Percentiles rank a stretch among this genome's conserved stretches.
Conservation (phyloP, 2,329 filamentous ascomycete genomes). For the Sordariomycetes sp. region DNA sequence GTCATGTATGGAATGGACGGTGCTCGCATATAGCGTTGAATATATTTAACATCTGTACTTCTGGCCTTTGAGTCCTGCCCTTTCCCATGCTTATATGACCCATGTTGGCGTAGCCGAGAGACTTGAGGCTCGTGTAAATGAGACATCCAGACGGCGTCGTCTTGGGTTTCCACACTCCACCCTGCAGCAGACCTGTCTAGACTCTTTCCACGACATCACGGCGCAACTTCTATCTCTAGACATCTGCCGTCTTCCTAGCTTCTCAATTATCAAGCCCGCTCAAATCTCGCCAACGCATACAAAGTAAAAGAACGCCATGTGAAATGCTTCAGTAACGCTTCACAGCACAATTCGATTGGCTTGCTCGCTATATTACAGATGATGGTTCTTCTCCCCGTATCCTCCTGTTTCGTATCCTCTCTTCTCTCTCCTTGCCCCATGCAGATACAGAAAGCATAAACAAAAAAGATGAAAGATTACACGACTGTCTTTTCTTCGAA, state of each 20-base stretch:
- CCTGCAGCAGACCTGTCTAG: too few relatives aligned
- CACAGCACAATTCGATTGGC: not conserved
- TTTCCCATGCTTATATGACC: not conserved
- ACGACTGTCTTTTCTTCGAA: not conserved
- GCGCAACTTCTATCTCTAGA: too few relatives aligned
- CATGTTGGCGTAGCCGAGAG: too few relatives aligned
- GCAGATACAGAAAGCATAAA: not conserved
- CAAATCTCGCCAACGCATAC: not conserved
- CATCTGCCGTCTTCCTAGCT: too few relatives aligned
- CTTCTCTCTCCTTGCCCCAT: not conserved
- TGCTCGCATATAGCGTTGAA: not conserved
- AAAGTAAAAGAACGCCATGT: not conserved
- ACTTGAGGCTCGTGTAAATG: too few relatives aligned
- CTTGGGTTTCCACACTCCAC: too few relatives aligned
- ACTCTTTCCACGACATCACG: too few relatives aligned
- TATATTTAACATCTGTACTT: not conserved
- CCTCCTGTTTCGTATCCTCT: not conserved
- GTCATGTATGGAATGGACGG: not conserved
- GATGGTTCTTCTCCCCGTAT: not conserved
- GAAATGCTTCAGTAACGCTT: not conserved
- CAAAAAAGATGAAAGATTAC: not conserved
- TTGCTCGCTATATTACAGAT: conserved; percentile 2
- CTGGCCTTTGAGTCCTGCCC: not conserved
- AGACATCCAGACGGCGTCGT: too few relatives aligned
- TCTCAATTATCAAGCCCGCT: not conserved